A percentile compares a stretch with the other conserved stretches of the same genome.
phyloP scores from a whole-genome alignment of 768 basidiomycete genomes.

The Rhodosporidiobolus sp. region DNA sequence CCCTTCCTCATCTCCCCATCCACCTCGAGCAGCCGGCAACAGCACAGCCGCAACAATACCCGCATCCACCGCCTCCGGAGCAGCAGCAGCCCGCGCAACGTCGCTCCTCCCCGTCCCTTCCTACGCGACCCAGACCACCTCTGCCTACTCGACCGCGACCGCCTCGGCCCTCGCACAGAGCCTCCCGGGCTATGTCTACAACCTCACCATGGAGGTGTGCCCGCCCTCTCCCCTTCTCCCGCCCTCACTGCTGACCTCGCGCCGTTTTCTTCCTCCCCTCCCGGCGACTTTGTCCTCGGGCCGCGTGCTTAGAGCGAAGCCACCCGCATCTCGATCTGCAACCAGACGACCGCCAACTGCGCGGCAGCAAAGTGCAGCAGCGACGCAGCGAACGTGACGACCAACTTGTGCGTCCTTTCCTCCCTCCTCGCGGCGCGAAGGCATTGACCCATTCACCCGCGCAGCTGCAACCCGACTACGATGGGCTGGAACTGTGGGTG shows the following conservation, averaged over 20 bases:
- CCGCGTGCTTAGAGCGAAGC: conserved; percentile 9
- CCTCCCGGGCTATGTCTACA: conserved; percentile 18
- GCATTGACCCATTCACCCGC: no score
- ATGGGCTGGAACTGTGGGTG: conserved; percentile 31
- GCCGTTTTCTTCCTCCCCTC: background rate
- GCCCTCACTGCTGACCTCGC: background rate
- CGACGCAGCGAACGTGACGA: conserved; percentile 5
- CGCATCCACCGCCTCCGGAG: background rate
- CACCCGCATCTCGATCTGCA: conserved; percentile 26
- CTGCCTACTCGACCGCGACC: background rate
- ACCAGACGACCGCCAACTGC: conserved; percentile 25
- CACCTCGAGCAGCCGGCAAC: background rate
- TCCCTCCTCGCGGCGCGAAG: background rate
- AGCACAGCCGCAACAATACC: background rate
- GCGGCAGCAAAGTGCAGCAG: conserved; percentile 2
- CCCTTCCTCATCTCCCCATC: background rate
- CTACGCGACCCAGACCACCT: background rate
- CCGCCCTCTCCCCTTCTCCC: background rate
- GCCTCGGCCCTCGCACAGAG: background rate
- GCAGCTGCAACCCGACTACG: conserved; percentile 22
- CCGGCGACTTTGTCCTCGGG: background rate
- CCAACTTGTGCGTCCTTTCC: conserved; percentile 17
- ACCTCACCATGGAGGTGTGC: conserved; percentile 27
- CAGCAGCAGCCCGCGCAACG: conserved; percentile 3
- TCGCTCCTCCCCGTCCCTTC: conserved; percentile 4